Evolutionary conservation across 2,329 filamentous ascomycete species (phyloP), one percentile per base, ranked within the genome.

Genomic region (Akanthomyces muscarius): DNA sequence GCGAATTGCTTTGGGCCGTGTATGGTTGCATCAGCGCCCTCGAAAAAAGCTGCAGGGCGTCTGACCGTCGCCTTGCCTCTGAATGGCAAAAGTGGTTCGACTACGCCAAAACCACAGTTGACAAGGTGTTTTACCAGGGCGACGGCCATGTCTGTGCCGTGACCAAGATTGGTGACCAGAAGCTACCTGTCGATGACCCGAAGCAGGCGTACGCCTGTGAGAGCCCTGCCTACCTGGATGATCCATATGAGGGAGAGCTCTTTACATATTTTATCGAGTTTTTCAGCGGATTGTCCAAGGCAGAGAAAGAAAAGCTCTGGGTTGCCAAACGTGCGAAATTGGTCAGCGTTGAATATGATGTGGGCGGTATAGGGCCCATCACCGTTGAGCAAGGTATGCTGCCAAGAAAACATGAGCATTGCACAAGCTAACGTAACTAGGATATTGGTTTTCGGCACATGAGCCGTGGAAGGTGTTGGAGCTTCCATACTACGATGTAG

Each of bases 211-310:
- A 79, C 65, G 65, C 68, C 41, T 79, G 77, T 62, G 75, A 79
- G 64, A 71, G 69, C 41, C 66, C 63, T 5, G 67, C 66, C 0
- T 69, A 70, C 21, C 69, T 79, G 2, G 73, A 79, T 50, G 77
- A 79, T 57, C 77, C 77, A 1, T 79, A 77, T 51, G 77, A 79
- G 63, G 77, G 77, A 50, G 77, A 79, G 64, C 71, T 79, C 0
- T 73, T 79, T 42, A 75, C 75, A 0, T 78, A 73, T 48, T 78
- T 75, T 62, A 66, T 79, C 11, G 71, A 78, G 48, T 75, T 79
- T 63, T 78, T 77, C 42, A 70, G 70, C 3, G 66, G 67, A 5
- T 30, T 79, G 25, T 69, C 71, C 2, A 65, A 69, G 18, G 61
- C 68, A 0, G 75, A 78, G 4, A 76, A 74, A 58, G 56, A 73